Evolutionary conservation across 805 yeast species (phyloP).

Genomic region (Metschnikowia picachoensis): DNA sequence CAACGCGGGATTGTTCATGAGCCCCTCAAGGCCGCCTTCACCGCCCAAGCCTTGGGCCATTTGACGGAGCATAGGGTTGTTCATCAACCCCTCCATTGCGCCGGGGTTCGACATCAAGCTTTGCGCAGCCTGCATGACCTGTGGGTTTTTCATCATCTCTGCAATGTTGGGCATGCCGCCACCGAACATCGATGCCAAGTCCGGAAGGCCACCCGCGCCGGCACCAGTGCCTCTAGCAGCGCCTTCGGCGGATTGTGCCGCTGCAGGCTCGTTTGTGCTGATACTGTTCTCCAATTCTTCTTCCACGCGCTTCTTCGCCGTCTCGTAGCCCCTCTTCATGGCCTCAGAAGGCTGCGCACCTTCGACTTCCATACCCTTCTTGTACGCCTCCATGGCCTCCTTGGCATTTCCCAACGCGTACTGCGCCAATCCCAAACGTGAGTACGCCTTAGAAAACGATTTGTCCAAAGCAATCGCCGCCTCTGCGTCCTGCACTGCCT

Average conservation of each 20-base stretch:
- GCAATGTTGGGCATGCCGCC: slow-evolving; percentile 68
- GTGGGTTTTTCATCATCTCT: slow-evolving; percentile 49
- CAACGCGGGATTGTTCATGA: slow-evolving; percentile 80
- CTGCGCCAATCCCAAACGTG: slow-evolving; percentile 90
- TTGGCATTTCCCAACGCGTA: slow-evolving; percentile 92
- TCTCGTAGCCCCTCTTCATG: slow-evolving; percentile 89
- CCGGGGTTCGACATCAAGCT: slow-evolving; percentile 82
- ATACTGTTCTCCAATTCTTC: slow-evolving; percentile 55
- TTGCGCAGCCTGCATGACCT: slow-evolving; percentile 84
- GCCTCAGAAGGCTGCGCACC: slow-evolving; percentile 82
- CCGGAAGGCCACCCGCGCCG: slow-evolving; percentile 64
- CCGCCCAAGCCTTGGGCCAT: slow-evolving; percentile 80
- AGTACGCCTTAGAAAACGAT: slow-evolving; percentile 84
- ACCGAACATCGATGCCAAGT: slow-evolving; percentile 67
- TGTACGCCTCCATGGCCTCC: slow-evolving; percentile 87
- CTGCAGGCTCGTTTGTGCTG: slow-evolving; percentile 25
- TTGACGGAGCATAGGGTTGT: slow-evolving; percentile 72
- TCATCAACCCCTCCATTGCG: slow-evolving; percentile 69
- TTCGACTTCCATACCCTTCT: slow-evolving; percentile 80
- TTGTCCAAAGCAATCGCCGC: slow-evolving; percentile 77
- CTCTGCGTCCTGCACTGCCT: slow-evolving; percentile 81
- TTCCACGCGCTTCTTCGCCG: slow-evolving; percentile 84
- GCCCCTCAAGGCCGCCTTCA: slow-evolving; percentile 50
- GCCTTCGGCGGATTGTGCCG: slow-evolving; percentile 17
- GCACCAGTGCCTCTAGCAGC: slow-evolving; percentile 40